Evolutionary conservation across 2,329 filamentous ascomycete species (phyloP).

Genomic region (Xylariaceae sp.): DNA sequence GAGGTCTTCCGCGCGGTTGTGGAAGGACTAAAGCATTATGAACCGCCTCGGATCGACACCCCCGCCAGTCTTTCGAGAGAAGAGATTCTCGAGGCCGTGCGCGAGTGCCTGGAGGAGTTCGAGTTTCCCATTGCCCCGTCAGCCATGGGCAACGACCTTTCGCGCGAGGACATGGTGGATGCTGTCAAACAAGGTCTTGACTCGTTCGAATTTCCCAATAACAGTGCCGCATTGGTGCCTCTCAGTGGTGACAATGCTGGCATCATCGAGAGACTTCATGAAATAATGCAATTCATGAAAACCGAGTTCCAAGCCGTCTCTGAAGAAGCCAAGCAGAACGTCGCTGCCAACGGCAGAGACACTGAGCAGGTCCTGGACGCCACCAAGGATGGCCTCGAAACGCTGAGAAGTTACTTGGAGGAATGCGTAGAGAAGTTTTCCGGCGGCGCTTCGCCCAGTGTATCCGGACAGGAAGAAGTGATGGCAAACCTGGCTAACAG

Average conservation of each 20-base stretch:
- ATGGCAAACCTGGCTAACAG: conserved; percentile 59
- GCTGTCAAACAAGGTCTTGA: conserved; percentile 55
- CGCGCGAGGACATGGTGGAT: conserved; percentile 54
- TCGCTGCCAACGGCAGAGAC: conserved; percentile 69
- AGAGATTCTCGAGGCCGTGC: conserved; percentile 75
- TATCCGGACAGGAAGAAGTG: conserved; percentile 68
- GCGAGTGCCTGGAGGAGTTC: conserved; percentile 79
- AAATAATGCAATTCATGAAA: conserved; percentile 56
- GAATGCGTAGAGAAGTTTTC: conserved; percentile 67
- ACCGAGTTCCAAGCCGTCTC: conserved; percentile 53
- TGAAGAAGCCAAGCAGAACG: conserved; percentile 66
- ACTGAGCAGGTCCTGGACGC: conserved; percentile 85
- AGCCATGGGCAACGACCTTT: conserved; percentile 45
- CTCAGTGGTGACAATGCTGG: conserved; percentile 37
- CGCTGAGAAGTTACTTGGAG: conserved; percentile 72
- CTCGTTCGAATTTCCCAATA: conserved; percentile 26
- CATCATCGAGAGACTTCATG: conserved; percentile 49
- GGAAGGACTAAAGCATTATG: conserved; percentile 77
- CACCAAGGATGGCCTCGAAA: conserved; percentile 73
- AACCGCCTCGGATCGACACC: conserved; percentile 62
- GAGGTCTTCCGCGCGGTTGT: conserved; percentile 80
- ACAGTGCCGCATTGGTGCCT: conserved; percentile 32
- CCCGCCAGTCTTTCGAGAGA: conserved; percentile 66
- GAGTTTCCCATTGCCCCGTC: conserved; percentile 62
- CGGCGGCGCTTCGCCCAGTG: conserved; percentile 32